Percentiles rank a stretch among this genome's conserved stretches.
These are phyloP conservation scores for Umbelopsis isabellina DNA, from an alignment of 192 early-diverging fungal genomes.

Conservation along the genomic window DNA sequence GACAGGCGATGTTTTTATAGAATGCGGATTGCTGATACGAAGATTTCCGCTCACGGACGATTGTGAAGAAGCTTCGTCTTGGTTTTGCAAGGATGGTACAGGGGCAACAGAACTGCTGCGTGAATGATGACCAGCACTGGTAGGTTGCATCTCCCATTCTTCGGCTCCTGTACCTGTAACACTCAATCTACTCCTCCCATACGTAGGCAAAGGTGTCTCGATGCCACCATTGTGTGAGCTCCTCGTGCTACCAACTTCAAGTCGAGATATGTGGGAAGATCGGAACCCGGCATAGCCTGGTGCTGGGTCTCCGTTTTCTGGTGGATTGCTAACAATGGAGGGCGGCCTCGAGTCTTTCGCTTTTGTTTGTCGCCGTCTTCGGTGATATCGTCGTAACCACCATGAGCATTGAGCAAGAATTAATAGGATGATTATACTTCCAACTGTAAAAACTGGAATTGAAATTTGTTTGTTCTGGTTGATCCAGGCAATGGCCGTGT, in stretches of 20 bases:
- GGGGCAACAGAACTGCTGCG: slow-evolving; percentile 3
- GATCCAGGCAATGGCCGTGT: slow-evolving; percentile 44
- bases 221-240: neutral
- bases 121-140: neutral
- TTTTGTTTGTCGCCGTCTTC: slow-evolving; percentile 13
- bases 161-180: neutral
- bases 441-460: slow-evolving; percentile 42
- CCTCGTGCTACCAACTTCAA: neutral
- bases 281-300: slow-evolving; percentile 8
- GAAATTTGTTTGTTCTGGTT: slow-evolving; percentile 46
- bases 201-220: neutral
- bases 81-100: slow-evolving; percentile 8
- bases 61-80: slow-evolving; percentile 7
- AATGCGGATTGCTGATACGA: neutral
- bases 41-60: neutral
- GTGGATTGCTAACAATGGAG: slow-evolving; percentile 16
- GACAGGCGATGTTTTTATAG: neutral
- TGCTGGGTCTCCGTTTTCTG: neutral
- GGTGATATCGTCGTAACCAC: slow-evolving; percentile 11
- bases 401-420: slow-evolving; percentile 28
- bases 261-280: neutral
- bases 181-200: neutral
- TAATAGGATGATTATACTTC: slow-evolving; percentile 39
- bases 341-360: slow-evolving; percentile 34
- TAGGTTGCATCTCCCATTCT: slow-evolving; percentile 13